A percentile compares a stretch with the other conserved stretches of the same genome.
phyloP scores from a whole-genome alignment of 2,329 filamentous ascomycete genomes.

The Ophiocordyceps polyrhachis-furcata region DNA sequence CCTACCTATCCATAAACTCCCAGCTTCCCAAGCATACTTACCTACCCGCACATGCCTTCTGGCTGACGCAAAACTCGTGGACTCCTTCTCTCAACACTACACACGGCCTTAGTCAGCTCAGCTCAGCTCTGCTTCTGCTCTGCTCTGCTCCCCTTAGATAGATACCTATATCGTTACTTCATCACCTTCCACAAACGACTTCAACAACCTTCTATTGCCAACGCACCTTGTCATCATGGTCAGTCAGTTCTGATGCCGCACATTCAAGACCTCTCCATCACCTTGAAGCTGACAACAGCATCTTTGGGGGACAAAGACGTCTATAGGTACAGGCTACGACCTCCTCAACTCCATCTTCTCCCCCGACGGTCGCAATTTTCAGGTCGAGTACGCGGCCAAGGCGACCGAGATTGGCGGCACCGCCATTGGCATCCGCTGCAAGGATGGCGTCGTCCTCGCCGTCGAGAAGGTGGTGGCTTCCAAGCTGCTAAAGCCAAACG shows the following conservation, averaged over 20 bases:
- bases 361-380: conserved; percentile 95
- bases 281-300: not conserved
- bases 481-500: conserved; percentile 84
- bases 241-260: no score
- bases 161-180: no score
- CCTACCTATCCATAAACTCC: no score
- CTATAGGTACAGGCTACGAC: conserved; percentile 99
- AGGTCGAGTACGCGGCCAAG: conserved; percentile 97
- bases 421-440: conserved; percentile 88
- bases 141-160: no score
- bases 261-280: not conserved
- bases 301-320: conserved; percentile 47
- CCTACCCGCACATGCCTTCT: no score
- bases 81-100: no score
- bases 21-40: no score
- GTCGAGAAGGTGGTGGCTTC: conserved; percentile 93
- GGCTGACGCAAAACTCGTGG: no score
- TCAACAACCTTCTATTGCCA: not conserved
- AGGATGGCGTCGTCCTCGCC: conserved; percentile 88
- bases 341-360: conserved; percentile 99
- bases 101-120: no score
- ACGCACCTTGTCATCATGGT: no score
- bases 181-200: no score
- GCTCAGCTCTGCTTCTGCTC: no score
- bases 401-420: conserved; percentile 97